Base-by-base conservation (phyloP, 495 filamentous ascomycete genomes). In the Aspergillus ellipticus region DNA sequence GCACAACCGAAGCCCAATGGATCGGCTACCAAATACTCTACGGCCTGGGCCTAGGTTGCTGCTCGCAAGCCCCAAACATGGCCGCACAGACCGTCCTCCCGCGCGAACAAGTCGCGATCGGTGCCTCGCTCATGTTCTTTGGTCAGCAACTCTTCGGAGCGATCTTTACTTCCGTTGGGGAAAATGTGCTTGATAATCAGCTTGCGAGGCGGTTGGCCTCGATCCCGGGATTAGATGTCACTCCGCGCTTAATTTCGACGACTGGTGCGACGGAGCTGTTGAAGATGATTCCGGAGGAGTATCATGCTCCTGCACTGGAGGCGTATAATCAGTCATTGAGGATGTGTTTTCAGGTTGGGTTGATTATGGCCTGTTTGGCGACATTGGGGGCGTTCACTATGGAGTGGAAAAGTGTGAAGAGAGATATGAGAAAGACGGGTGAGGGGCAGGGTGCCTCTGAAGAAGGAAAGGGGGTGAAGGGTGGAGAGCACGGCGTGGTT, bases 1-100 rank as follows among this genome's bases (percentile, higher is more conserved):
- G 67, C 6, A 84, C 78, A 5, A 49, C 67, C 2, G 57, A 66
- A 0, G 74, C 67, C 24, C 77, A 67, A 29, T 85, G 82, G 79
- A 76, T 85, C 28, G 56, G 56, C 8, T 58, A 49, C 16, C 56
- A 58, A 50, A 53, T 58, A 10, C 31, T 78, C 5, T 67, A 60
- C 21, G 77, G 77, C 1, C 47, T 75, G 13, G 78, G 72, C 0
- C 47, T 67, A 11, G 75, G 73, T 1, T 59, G 69, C 17, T 68
- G 72, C 2, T 65, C 75, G 28, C 67, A 75, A 48, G 61, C 51
- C 1, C 61, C 69, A 0, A 65, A 66, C 19, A 59, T 73, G 6
- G 68, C 71, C 10, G 75, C 69, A 0, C 75, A 79, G 49, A 71
- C 65, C 1, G 66, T 74, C 4, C 65, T 79, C 3, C 57, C 66